Evolutionary conservation across 768 basidiomycete genomes (phyloP).

Genomic region (Candolleomyces efflorescens): DNA sequence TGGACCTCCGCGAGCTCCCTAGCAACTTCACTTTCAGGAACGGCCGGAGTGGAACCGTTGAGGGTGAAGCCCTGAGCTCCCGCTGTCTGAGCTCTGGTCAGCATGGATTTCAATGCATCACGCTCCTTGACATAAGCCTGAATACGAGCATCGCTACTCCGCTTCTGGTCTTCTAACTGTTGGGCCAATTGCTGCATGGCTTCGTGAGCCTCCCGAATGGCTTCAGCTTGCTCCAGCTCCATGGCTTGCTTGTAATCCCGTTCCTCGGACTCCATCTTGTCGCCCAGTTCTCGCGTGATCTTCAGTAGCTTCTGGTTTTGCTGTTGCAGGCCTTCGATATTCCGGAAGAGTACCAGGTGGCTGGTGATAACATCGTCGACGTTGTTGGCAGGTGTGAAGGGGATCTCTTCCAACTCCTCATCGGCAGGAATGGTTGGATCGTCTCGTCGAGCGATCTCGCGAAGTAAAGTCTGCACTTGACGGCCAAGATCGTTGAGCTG

Average conservation of each 20-base stretch:
- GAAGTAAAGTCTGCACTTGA: slow-evolving; percentile 77
- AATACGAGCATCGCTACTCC: slow-evolving; percentile 61
- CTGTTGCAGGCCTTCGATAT: slow-evolving; percentile 74
- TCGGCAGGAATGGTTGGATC: slow-evolving; percentile 80
- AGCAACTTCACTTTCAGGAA: slow-evolving; percentile 33
- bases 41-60: slow-evolving; percentile 11
- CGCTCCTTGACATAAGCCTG: slow-evolving; percentile 85
- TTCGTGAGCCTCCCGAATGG: slow-evolving; percentile 83
- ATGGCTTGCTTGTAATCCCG: slow-evolving; percentile 65
- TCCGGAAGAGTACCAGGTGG: slow-evolving; percentile 82
- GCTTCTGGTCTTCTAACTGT: slow-evolving; percentile 77
- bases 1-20: slow-evolving; percentile 71
- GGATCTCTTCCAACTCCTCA: slow-evolving; percentile 47
- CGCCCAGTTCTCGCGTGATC: slow-evolving; percentile 78
- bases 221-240: slow-evolving; percentile 72
- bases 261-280: slow-evolving; percentile 84
- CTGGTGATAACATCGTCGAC: slow-evolving; percentile 83
- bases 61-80: slow-evolving; percentile 4
- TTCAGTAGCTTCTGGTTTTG: slow-evolving; percentile 89
- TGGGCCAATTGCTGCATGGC: slow-evolving; percentile 75
- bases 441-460: slow-evolving; percentile 75
- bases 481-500: slow-evolving; percentile 81
- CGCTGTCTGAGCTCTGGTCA: slow-evolving; percentile 48
- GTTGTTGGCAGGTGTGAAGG: slow-evolving; percentile 41
- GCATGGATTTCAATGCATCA: slow-evolving; percentile 76